phyloP scores from a whole-genome alignment of 306 rosid species.

The Chamaecrista fasciculata region DNA sequence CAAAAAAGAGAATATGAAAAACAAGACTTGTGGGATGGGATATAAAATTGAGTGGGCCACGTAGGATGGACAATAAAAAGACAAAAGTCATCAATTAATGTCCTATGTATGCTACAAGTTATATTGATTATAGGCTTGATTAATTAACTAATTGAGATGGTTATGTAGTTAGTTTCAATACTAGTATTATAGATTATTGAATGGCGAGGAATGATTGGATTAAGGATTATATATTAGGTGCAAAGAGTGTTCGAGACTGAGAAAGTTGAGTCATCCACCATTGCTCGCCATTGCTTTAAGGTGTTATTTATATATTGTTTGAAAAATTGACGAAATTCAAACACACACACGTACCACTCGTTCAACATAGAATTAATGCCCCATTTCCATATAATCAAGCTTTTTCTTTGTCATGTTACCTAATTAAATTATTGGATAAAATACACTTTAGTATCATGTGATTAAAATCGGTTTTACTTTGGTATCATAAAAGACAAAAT shows the following conservation, averaged over 20 bases:
- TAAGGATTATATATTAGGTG: constrained; percentile 14
- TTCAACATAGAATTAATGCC: too few species aligned
- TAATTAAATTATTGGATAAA: too few species aligned
- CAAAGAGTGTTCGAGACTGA: neutral
- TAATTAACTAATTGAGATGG: neutral
- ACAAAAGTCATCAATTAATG: constrained; percentile 1
- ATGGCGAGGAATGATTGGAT: neutral
- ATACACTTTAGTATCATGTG: too few species aligned
- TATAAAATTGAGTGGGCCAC: constrained; percentile 28
- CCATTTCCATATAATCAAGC: too few species aligned
- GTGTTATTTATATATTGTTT: neutral
- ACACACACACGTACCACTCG: too few species aligned
- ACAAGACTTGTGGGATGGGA: neutral
- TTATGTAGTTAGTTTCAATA: neutral
- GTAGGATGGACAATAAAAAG: constrained; percentile 4
- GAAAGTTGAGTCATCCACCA: neutral
- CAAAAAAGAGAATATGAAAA: neutral
- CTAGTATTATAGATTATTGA: neutral
- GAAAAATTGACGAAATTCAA: too few species aligned
- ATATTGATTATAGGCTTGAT: neutral
- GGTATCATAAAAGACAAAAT: too few species aligned
- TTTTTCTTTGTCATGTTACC: too few species aligned
- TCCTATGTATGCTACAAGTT: neutral
- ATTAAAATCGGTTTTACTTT: too few species aligned
- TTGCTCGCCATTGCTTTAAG: neutral